Percentiles rank a stretch among this genome's conserved stretches.
Evolutionary conservation across 2,329 filamentous ascomycete species (phyloP).

Genomic region (Exophiala oligosperma): DNA sequence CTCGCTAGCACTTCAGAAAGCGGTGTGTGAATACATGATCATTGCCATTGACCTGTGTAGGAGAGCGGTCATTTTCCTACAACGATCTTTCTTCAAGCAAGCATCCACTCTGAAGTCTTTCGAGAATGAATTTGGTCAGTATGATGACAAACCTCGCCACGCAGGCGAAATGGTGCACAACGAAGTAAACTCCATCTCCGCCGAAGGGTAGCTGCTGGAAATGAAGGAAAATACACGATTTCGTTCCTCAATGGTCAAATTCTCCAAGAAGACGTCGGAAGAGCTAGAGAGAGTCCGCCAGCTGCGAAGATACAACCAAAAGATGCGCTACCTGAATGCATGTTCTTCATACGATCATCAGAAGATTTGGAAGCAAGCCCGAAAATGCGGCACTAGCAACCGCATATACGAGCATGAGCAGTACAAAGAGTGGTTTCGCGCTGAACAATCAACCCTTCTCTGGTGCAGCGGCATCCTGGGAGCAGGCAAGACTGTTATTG

Average conservation of each 20-base stretch:
- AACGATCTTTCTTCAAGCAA: constrained; percentile 12
- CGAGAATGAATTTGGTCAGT: constrained; percentile 14
- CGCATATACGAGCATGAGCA: constrained; percentile 11
- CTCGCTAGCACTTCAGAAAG: constrained; percentile 19
- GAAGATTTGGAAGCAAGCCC: constrained; percentile 24
- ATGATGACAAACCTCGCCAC: too few species aligned
- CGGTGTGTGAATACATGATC: constrained; percentile 25
- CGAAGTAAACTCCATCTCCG: constrained; percentile 12
- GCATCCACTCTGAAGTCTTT: constrained; percentile 15
- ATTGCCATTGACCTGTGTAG: constrained; percentile 20
- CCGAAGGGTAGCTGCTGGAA: constrained; percentile 4
- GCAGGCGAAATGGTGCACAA: constrained; percentile 1
- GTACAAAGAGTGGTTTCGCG: constrained; percentile 22
- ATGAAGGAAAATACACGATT: not conserved
- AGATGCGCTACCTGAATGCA: constrained; percentile 8
- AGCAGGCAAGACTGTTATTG: constrained; percentile 27
- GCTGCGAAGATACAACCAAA: not conserved
- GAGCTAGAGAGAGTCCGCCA: not conserved
- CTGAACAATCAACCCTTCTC: constrained; percentile 4
- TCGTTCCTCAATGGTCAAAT: not conserved
- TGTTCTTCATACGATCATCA: constrained; percentile 21
- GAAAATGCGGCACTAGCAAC: constrained; percentile 18
- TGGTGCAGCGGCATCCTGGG: constrained; percentile 29
- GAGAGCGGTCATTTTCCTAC: constrained; percentile 23
- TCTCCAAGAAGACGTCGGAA: not conserved